These are phyloP conservation scores for Trypanosomatidae sp. DNA, from an alignment of 208 protist species.

Conservation along the genomic window DNA sequence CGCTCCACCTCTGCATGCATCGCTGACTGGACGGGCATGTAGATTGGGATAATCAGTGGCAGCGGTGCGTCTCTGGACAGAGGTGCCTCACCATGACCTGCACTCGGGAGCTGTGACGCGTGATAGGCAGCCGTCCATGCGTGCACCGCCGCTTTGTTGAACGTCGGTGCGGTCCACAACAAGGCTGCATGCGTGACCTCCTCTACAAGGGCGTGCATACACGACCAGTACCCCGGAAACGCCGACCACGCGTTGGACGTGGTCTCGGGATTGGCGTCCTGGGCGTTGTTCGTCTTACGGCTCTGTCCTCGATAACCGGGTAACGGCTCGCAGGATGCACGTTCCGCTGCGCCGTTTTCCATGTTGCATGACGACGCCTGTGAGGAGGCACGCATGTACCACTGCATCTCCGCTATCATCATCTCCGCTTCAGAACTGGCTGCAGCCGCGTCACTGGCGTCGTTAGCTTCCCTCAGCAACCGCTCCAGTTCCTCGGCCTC, in stretches of 20 bases:
- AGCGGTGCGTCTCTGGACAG: background rate
- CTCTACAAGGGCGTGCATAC: slow-evolving; percentile 15
- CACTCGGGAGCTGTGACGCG: background rate
- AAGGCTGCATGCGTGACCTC: slow-evolving; percentile 9
- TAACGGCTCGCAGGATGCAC: background rate
- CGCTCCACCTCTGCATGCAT: slow-evolving; percentile 39
- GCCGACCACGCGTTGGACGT: slow-evolving; percentile 10
- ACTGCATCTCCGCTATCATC: slow-evolving; percentile 25
- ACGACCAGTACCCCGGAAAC: slow-evolving; percentile 32
- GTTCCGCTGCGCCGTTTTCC: background rate
- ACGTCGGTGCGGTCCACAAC: slow-evolving; percentile 41
- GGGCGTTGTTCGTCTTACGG: background rate
- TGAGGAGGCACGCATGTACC: slow-evolving; percentile 1
- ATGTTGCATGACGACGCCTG: background rate
- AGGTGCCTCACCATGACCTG: background rate
- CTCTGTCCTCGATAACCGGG: background rate
- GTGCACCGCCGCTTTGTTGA: slow-evolving; percentile 28
- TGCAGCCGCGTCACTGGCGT: background rate
- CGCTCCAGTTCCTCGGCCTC: slow-evolving; percentile 29
- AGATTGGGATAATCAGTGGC: slow-evolving; percentile 26
- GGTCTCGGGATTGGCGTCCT: background rate
- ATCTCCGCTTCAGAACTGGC: slow-evolving; percentile 4
- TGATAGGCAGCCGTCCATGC: slow-evolving; percentile 27
- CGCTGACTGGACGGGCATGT: slow-evolving; percentile 30
- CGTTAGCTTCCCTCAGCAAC: slow-evolving; percentile 17